Evolutionary conservation across 208 protist genomes (phyloP), one percentile per base, ranked within the genome.

Genomic region (Strigomonas culicis): DNA sequence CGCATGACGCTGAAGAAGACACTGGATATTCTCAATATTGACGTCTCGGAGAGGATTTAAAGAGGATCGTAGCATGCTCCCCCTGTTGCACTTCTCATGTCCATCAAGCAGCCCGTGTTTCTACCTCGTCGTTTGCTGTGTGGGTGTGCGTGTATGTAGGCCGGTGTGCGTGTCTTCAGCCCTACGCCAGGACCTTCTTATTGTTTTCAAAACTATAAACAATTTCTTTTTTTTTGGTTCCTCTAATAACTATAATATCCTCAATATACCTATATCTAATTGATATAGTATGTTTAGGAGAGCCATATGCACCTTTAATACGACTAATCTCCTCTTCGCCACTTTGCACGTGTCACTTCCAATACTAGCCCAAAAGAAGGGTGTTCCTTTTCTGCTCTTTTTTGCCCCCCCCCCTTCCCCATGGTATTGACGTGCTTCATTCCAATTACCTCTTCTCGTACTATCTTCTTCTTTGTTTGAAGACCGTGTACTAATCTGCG

Each of bases 11-110:
- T 98, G 36, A 86, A 94, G 73, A 71, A 95, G 66, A 86, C 91
- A 24, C 75, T 98, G 36, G 69, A 97, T 22, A 83, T 99, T 30
- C 82, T 99, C 44, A 97, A 97, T 59, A 96, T 99, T 61, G 84
- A 94, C 57, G 84, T 90, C 7, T 72, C 77, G 1, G 88, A 97
- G 30, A 60, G 77, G 55, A 90, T 98, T 59, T 98, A 80, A 82
- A 31, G 2, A 31, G 11, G 34, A 27, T 46, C 17, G 28, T 19
- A 41, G 31, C 21, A 17, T 15, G 30, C 15, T 34, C n/a, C n/a
- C 55, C 25, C 30, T 28, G 28, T 34, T n/a, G n/a, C n/a, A n/a
- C n/a, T n/a, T n/a, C n/a, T n/a, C n/a, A n/a, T n/a, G n/a, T n/a
- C n/a, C n/a, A n/a, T n/a, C n/a, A n/a, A n/a, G n/a, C n/a, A n/a